Percentiles rank a stretch among this genome's conserved stretches.
phyloP scores from a whole-genome alignment of 352 stramenopile genomes.

The Pythium coloratum region DNA sequence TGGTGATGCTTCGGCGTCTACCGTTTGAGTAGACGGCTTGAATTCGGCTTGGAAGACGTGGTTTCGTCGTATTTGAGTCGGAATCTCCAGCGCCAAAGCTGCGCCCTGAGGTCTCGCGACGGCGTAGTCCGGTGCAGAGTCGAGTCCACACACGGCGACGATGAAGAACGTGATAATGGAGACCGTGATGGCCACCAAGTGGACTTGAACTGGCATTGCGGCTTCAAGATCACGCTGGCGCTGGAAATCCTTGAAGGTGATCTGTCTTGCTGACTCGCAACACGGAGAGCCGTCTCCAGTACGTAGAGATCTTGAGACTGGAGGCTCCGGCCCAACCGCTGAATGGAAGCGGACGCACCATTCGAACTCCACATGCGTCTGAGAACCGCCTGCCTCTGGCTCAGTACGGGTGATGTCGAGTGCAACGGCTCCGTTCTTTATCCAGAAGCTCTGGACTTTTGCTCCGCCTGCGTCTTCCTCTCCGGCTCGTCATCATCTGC shows the following conservation, averaged over 20 bases:
- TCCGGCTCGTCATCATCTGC: background rate
- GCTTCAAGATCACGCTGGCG: background rate
- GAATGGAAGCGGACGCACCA: background rate
- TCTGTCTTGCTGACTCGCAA: background rate
- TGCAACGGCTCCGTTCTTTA: background rate
- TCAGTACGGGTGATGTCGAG: background rate
- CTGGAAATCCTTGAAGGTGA: conserved; percentile 14
- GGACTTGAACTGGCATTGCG: background rate
- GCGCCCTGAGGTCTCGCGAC: background rate
- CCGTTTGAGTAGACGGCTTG: background rate
- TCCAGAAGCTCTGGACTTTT: background rate
- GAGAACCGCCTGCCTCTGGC: background rate
- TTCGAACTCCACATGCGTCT: background rate
- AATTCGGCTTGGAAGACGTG: background rate
- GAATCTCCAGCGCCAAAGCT: background rate
- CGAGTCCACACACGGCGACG: background rate
- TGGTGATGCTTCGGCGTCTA: background rate
- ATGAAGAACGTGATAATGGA: background rate
- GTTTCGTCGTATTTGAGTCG: background rate
- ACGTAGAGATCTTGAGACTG: too few relatives aligned
- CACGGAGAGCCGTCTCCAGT: background rate
- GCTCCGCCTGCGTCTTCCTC: background rate
- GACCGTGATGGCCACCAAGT: background rate
- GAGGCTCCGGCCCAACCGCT: background rate
- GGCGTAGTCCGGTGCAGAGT: background rate